Percentiles rank a stretch among this genome's conserved stretches.
These are phyloP conservation scores for Exserohilum turcica DNA, from an alignment of 2,329 filamentous ascomycete species.

Conservation along the genomic window DNA sequence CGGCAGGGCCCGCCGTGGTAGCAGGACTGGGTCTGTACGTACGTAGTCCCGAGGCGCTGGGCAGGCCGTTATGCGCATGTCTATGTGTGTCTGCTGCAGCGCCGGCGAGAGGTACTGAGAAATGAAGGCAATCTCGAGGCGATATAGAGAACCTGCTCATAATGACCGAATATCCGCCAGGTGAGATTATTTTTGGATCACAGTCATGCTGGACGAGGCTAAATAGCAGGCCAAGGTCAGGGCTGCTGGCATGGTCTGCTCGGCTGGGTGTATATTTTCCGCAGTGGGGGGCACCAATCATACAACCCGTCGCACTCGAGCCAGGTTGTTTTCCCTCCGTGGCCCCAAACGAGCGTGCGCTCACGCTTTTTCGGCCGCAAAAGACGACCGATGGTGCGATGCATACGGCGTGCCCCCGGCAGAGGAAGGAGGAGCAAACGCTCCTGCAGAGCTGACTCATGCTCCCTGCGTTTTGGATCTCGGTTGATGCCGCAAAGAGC, in stretches of 20 bases:
- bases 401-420: slow-evolving; percentile 15
- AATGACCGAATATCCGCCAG: slow-evolving; percentile 44
- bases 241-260: slow-evolving; percentile 24
- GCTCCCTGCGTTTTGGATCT: slow-evolving; percentile 27
- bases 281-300: slow-evolving; percentile 18
- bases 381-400: slow-evolving; percentile 7
- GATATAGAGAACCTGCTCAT: slow-evolving; percentile 41
- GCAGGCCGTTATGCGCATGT: slow-evolving; percentile 28
- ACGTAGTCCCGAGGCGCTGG: slow-evolving; percentile 19
- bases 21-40: slow-evolving; percentile 1
- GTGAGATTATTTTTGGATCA: slow-evolving; percentile 39
- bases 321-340: not conserved
- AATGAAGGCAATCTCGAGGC: slow-evolving; percentile 41
- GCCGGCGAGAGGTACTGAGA: slow-evolving; percentile 37
- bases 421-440: slow-evolving; percentile 29
- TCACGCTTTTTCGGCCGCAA: slow-evolving; percentile 11
- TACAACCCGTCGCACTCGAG: not conserved
- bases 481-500: slow-evolving; percentile 25
- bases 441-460: slow-evolving; percentile 31
- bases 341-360: not conserved
- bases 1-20: slow-evolving; percentile 28
- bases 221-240: slow-evolving; percentile 32
- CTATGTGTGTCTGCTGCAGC: slow-evolving; percentile 24
- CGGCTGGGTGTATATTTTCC: slow-evolving; percentile 35
- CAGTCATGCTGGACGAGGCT: slow-evolving; percentile 28